Conservation (phyloP, 768 basidiomycete genomes). For the Infundibulicybe gibba region DNA sequence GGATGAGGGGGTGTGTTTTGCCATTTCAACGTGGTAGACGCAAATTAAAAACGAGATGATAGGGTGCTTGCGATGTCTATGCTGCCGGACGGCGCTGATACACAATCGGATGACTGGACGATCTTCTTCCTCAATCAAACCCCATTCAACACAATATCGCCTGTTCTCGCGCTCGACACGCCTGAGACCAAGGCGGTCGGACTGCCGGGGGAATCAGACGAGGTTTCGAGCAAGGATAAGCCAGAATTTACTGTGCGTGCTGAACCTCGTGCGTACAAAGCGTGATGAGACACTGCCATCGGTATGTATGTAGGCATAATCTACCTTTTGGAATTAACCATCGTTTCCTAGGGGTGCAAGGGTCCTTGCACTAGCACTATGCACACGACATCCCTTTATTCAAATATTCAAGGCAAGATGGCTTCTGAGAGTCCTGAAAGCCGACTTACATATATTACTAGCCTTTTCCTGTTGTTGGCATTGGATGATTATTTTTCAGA, state of each 20-base stretch:
- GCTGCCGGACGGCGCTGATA: conserved; percentile 97
- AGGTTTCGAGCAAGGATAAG: conserved; percentile 20
- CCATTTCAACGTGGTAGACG: conserved; percentile 1
- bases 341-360: conserved; percentile 69
- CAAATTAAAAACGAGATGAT: conserved; percentile 10
- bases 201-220: conserved; percentile 30
- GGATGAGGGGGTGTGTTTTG: conserved; percentile 80
- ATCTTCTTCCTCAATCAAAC: conserved; percentile 98
- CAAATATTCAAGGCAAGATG: conserved; percentile 86
- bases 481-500: conserved; percentile 91
- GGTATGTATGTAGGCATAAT: conserved; percentile 38
- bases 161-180: conserved; percentile 72
- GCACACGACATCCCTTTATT: conserved; percentile 89
- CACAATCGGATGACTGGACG: conserved; percentile 95
- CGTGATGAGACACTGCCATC: conserved; percentile 79
- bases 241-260: conserved; percentile 76
- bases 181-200: conserved; percentile 33
- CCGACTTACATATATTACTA: conserved; percentile 23
- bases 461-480: conserved; percentile 91
- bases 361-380: conserved; percentile 93
- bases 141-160: conserved; percentile 80
- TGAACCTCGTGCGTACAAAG: conserved; percentile 90
- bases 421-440: neutral
- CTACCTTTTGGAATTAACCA: conserved; percentile 2
- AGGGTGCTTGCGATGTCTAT: conserved; percentile 95